Conservation (phyloP, 306 rosid genomes). For the Prunus kanzakura region DNA sequence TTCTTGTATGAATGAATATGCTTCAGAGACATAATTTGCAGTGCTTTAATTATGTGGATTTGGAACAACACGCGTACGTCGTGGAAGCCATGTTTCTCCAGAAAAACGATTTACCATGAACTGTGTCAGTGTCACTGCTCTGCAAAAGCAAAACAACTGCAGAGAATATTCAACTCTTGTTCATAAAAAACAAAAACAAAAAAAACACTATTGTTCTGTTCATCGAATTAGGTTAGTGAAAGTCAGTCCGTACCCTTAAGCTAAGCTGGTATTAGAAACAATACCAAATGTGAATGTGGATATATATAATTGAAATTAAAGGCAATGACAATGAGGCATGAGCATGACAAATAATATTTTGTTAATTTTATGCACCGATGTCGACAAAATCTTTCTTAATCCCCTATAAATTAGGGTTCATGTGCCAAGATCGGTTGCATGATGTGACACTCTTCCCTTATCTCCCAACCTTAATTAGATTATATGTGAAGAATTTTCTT, state of each 20-base stretch:
- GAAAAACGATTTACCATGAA: neutral
- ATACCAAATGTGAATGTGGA: neutral
- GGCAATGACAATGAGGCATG: neutral
- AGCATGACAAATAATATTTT: neutral
- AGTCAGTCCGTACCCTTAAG: neutral
- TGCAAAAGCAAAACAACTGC: neutral
- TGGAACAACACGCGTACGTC: conserved; percentile 1
- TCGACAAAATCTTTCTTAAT: neutral
- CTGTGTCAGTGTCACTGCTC: neutral
- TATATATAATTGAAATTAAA: neutral
- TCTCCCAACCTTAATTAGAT: neutral
- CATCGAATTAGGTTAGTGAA: neutral
- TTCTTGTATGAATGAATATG: neutral
- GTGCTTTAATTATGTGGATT: conserved; percentile 15
- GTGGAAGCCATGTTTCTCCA: conserved; percentile 1
- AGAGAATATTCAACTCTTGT: neutral
- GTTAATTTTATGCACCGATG: neutral
- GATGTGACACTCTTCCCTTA: neutral
- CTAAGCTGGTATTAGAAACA: no score
- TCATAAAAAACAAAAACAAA: neutral
- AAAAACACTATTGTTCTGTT: neutral
- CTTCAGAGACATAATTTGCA: conserved; percentile 13
- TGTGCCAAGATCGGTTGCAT: conserved; percentile 1
- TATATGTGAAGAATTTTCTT: no score
- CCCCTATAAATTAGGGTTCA: neutral